Percentiles rank a stretch among this genome's conserved stretches.
phyloP scores from a whole-genome alignment of 352 stramenopile genomes.

The Globisporangium radiosum region DNA sequence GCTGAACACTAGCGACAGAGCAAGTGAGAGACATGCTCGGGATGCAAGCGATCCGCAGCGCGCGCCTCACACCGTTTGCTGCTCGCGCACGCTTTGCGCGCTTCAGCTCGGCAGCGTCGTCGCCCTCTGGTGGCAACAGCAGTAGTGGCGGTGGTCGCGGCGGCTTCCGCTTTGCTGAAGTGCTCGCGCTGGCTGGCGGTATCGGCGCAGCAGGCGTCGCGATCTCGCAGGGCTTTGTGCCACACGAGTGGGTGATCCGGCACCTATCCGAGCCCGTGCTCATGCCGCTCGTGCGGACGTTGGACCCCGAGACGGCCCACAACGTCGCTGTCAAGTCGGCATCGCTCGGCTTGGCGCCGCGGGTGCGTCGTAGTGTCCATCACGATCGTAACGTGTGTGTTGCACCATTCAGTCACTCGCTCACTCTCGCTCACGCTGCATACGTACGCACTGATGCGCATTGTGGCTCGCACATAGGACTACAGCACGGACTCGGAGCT shows the following conservation, averaged over 20 bases:
- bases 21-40: background rate
- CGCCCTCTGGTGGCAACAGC: background rate
- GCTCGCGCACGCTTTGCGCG: conserved; percentile 2
- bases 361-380: conserved; percentile 15
- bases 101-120: conserved; percentile 2
- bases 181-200: conserved; percentile 37
- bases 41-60: conserved; percentile 6
- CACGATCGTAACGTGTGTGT: background rate
- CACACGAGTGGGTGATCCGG: conserved; percentile 69
- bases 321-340: conserved; percentile 74
- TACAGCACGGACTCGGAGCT: conserved; percentile 39
- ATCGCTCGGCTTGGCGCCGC: conserved; percentile 66
- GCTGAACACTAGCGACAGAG: background rate
- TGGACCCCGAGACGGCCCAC: conserved; percentile 86
- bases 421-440: background rate
- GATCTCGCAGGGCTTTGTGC: conserved; percentile 57
- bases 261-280: conserved; percentile 62
- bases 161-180: conserved; percentile 14
- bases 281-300: conserved; percentile 71
- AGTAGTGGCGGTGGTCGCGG: background rate
- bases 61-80: background rate
- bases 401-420: background rate
- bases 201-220: conserved; percentile 49
- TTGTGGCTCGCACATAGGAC: conserved; percentile 17
- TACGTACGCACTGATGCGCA: background rate